phyloP scores from a whole-genome alignment of 108 stramenopile species.

The Craspedostauros australis region DNA sequence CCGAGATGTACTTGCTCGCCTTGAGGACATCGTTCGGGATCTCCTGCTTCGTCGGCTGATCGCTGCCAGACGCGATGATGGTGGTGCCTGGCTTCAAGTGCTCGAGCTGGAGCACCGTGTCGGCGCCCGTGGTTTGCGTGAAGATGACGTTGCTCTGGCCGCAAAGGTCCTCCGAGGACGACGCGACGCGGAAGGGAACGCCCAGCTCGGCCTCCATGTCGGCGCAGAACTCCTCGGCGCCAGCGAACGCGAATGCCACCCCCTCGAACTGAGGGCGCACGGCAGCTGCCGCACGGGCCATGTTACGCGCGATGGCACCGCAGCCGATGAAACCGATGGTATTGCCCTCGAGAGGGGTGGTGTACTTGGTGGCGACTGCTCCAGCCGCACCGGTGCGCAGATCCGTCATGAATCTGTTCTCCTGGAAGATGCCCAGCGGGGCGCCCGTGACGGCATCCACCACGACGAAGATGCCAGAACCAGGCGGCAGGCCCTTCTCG shows the following conservation, averaged over 20 bases:
- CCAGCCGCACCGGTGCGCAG: constrained; percentile 91
- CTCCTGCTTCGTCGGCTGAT: constrained; percentile 94
- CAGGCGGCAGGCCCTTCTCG: constrained; percentile 78
- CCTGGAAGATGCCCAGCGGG: constrained; percentile 85
- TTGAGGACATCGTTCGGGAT: constrained; percentile 80
- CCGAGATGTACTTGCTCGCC: constrained; percentile 76
- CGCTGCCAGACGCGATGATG: constrained; percentile 88
- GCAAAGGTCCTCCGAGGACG: constrained; percentile 71
- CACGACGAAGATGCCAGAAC: constrained; percentile 88
- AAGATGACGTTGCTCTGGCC: constrained; percentile 70
- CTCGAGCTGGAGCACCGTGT: constrained; percentile 72
- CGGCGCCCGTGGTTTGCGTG: constrained; percentile 83
- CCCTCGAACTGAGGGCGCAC: constrained; percentile 73
- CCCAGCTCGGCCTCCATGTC: constrained; percentile 79
- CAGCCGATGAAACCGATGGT: constrained; percentile 85
- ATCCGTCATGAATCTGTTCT: constrained; percentile 96
- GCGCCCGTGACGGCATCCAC: constrained; percentile 86
- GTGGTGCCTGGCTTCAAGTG: constrained; percentile 84
- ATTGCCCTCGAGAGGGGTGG: constrained; percentile 49
- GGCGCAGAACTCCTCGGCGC: constrained; percentile 65
- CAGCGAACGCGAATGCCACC: constrained; percentile 67
- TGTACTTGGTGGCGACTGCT: constrained; percentile 84
- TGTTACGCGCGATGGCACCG: constrained; percentile 85
- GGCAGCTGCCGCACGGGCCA: constrained; percentile 83
- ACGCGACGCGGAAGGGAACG: constrained; percentile 67